Base-by-base conservation (phyloP, 1,139 yeast species). In the Candida gigantensis region DNA sequence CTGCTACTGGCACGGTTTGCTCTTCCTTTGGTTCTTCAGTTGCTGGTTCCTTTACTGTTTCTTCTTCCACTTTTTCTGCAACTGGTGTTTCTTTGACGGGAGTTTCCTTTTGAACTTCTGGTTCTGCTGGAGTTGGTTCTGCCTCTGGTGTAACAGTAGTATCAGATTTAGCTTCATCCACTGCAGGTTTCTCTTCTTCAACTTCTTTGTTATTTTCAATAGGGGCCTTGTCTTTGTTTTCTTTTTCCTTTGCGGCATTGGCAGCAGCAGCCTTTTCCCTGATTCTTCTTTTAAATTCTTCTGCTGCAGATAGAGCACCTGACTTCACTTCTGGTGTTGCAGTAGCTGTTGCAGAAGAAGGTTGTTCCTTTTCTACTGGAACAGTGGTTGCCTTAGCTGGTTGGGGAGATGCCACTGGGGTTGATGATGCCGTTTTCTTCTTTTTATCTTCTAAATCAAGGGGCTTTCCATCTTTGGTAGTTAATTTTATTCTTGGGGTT, bases 401-500 rank as follows among this genome's bases (percentile, higher is more conserved):
- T 26, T 43, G 47, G 3, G 50, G 44, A 11, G 58, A 44, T 7
- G 55, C 46, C 10, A 47, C 41, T n/a, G 53, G 48, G 10, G 53
- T 43, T 13, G 55, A 47, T 2, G 57, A 43, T 12, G 52, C 49
- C 11, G 49, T 40, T 19, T 52, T 45, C 50, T 57, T 62, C 52
- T 65, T 68, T 54, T 66, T 67, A 34, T 67, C 74, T 39, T 70
- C 75, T 45, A 68, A 67, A 45, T 70, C 73, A 35, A 70, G 63
- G 31, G 61, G 70, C 43, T 63, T 68, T n/a, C 77, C 77, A 34
- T 69, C 74, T 48, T 65, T 69, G 41, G 69, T 72, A 35, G 76
- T 68, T 43, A 71, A 60, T 46, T 61, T 68, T 20, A 69, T 48
- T 42, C 50, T 60, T 30, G 56, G 57, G 21, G 49, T 42, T 16